phyloP scores from a whole-genome alignment of 2,329 filamentous ascomycete species.

The Geosmithia morbida region DNA sequence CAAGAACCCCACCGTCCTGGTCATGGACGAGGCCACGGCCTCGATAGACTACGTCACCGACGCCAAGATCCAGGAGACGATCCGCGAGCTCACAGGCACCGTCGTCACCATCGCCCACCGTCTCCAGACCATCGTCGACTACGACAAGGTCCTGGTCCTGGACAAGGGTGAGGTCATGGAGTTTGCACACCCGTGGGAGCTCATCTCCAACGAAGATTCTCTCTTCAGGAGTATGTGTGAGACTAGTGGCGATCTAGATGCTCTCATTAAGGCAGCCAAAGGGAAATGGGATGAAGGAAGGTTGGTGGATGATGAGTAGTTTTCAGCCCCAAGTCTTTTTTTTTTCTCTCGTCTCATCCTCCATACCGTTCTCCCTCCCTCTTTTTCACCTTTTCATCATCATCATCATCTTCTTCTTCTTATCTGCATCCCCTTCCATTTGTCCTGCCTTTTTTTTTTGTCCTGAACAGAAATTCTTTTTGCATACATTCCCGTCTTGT shows the following conservation, averaged over 20 bases:
- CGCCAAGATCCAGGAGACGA: slow-evolving; percentile 88
- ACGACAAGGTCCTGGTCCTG: slow-evolving; percentile 90
- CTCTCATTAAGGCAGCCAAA: slow-evolving; percentile 37
- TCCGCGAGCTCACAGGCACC: slow-evolving; percentile 83
- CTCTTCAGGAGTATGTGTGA: slow-evolving; percentile 51
- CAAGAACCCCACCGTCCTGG: slow-evolving; percentile 80
- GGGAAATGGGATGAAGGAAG: slow-evolving; percentile 30
- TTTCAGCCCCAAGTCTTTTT: neutral
- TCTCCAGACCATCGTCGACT: slow-evolving; percentile 92
- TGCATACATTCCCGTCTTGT: no score
- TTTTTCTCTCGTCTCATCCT: neutral
- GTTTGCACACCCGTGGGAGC: slow-evolving; percentile 76
- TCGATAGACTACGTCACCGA: slow-evolving; percentile 96
- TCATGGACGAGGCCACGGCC: slow-evolving; percentile 98
- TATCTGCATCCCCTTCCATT: no score
- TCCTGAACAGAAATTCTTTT: no score
- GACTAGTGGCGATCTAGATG: slow-evolving; percentile 42
- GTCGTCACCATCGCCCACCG: slow-evolving; percentile 95
- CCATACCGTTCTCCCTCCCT: no score
- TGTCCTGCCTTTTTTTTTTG: no score
- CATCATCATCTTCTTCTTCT: no score
- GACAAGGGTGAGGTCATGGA: slow-evolving; percentile 82
- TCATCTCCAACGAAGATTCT: slow-evolving; percentile 58
- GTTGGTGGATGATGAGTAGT: slow-evolving; percentile 18
- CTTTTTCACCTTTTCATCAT: neutral